Base-by-base conservation (phyloP, 306 rosid species). In the Trifolium pratense region DNA sequence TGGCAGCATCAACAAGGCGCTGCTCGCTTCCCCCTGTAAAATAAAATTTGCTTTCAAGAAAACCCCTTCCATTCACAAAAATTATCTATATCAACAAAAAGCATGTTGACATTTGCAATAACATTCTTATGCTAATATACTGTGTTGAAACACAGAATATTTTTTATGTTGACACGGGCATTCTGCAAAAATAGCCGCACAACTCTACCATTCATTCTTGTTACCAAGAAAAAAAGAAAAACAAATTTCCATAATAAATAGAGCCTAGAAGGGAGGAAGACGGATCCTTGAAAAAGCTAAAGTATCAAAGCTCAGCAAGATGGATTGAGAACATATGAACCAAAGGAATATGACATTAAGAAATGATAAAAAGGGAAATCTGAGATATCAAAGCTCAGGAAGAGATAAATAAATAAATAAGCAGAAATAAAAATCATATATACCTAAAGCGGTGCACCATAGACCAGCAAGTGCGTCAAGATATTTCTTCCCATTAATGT, bases 381-480 rank as follows among this genome's bases (percentile, higher is more conserved):
- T 31, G 16, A 43, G 71, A 74, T 70, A 49, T 14, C 66, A 79
- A 40, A 49, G 61, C 61, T 34, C 7, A 42, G 51, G 45, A 32
- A 32, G 8, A 32, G 37, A 32, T 32, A 32, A n/a, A n/a, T n/a
- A n/a, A 32, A 32, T 32, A 32, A 32, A 34, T 34, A 34, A 34
- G 39, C 39, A 34, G 62, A 45, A 45, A 59, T 31, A 68, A 66
- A 45, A n/a, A 42, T 55, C 59, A 66, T 34, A 76, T 75, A 66
- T 84, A 84, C 87, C 87, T 77, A 84, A 78, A 65, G 96, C 79
- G 21, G 96, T 94, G 90, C 89, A 92, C 99, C 99, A 94, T 53
- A 91, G 85, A 79, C 97, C 96, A 67, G 99, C 97, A 67, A 94
- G 96, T 51, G 99, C 8, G 61, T 94, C 99, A 31, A 94, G 95